Conservation (phyloP, 805 yeast genomes). For the Sugiyamaella mastotermitis region DNA sequence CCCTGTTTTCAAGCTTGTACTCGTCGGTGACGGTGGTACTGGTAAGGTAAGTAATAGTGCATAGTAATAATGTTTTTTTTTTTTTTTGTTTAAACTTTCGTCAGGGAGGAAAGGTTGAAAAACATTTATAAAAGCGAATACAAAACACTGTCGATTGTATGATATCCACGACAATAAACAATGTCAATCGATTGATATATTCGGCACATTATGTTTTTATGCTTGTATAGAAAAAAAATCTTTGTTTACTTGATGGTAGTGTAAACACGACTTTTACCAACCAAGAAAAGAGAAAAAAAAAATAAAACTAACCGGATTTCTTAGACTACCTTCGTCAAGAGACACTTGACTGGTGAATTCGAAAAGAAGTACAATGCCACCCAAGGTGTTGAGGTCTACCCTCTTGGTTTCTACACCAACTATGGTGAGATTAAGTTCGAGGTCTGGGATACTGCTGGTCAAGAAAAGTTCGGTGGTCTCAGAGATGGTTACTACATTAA, state of each 20-base stretch:
- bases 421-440: slow-evolving; percentile 98
- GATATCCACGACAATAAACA: background rate
- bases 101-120: too few species aligned
- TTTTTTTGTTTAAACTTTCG: slow-evolving; percentile 2
- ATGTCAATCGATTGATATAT: too few species aligned
- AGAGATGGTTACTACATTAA: slow-evolving; percentile 99
- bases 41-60: slow-evolving; percentile 67
- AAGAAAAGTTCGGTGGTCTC: slow-evolving; percentile 98
- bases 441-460: slow-evolving; percentile 99
- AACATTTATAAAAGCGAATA: too few species aligned
- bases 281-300: too few species aligned
- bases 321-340: slow-evolving; percentile 95
- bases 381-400: slow-evolving; percentile 99
- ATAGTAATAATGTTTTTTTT: background rate
- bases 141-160: background rate
- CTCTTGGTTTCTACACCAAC: slow-evolving; percentile 96
- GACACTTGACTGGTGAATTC: slow-evolving; percentile 98
- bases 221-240: too few species aligned
- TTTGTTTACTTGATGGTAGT: too few species aligned
- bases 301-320: slow-evolving; percentile 2
- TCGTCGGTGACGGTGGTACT: slow-evolving; percentile 99
- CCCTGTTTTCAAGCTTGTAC: slow-evolving; percentile 96
- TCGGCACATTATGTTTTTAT: too few species aligned
- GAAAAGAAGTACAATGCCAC: slow-evolving; percentile 99
- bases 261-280: too few species aligned